Conservation (phyloP, 306 rosid species). For the Vigna angularis region DNA sequence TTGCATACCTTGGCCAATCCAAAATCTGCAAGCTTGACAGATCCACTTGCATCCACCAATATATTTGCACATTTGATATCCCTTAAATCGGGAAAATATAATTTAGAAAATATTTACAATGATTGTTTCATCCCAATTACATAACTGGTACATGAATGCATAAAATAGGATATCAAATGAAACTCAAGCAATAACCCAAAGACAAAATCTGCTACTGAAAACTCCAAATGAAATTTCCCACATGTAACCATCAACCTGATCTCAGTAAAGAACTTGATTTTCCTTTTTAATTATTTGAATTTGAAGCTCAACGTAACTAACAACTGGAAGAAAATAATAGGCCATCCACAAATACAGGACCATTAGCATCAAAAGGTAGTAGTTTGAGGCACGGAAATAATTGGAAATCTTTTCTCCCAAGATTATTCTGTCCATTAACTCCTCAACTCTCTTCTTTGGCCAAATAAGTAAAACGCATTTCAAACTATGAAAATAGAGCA, state of each 20-base stretch:
- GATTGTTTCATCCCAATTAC: constrained; percentile 29
- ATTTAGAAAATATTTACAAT: constrained; percentile 38
- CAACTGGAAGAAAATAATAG: constrained; percentile 1
- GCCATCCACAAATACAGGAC: constrained; percentile 29
- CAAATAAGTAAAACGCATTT: constrained; percentile 36
- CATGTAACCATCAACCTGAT: constrained; percentile 8
- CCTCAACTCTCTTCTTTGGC: constrained; percentile 12
- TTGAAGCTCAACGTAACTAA: constrained; percentile 25
- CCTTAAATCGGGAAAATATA: constrained; percentile 57
- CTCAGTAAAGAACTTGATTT: constrained; percentile 1
- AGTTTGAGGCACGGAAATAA: constrained; percentile 4
- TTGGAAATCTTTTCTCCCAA: constrained; percentile 1
- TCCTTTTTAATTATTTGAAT: constrained; percentile 29
- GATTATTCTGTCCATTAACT: not conserved
- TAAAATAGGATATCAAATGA: constrained; percentile 21
- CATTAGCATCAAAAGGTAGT: constrained; percentile 14
- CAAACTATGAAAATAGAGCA: constrained; percentile 17
- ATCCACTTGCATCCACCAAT: constrained; percentile 91
- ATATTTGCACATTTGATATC: constrained; percentile 96
- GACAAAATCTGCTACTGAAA: constrained; percentile 21
- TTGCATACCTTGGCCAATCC: constrained; percentile 92
- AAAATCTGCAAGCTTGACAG: constrained; percentile 97
- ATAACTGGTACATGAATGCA: constrained; percentile 23
- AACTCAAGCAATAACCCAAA: constrained; percentile 27
- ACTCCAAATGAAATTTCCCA: constrained; percentile 17